Evolutionary conservation across 352 stramenopile genomes (phyloP), one percentile per base, ranked within the genome.

Genomic region (Phytophthora sp.): DNA sequence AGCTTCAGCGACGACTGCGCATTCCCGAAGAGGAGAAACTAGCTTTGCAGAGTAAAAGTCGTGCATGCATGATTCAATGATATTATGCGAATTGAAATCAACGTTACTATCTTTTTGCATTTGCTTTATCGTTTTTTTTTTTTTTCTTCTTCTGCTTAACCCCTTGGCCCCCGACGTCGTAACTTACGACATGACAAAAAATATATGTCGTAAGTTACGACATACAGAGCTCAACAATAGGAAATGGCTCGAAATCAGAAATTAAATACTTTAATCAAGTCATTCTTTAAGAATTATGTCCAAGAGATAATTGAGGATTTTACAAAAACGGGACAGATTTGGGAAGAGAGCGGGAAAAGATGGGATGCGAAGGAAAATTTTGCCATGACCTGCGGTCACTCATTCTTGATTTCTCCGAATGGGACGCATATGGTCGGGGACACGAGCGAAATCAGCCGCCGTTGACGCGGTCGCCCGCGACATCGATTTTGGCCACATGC

Each of bases 1-100:
- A 86, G 58, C 73, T 90, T 6, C 79, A 88, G 52, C 63, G 69
- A 21, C 69, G 81, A 38, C 45, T 90, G 24, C 72, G 70, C 13
- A 62, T 69, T 11, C 69, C 88, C 1, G 79, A 88, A 45, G 81
- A 86, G 36, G 79, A 88, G 51, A 90, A 88, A 46, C 54, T 84
- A 23, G 79, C 75, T 38, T 67, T 88, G 39, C 71, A 86, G 23
- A 70, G 63, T 44, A 89, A 88, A 67, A 88, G 78, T 60, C 79
- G 79, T 63, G 72, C 70, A 2, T 89, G 81, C 53, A 57, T 47
- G 16, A 30, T 88, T 33, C 81, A 89, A 71, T 89, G 68, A 20
- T 20, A 76, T 52, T 4, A 12, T 36, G 35, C 31, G 42, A n/a
- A n/a, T 21, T n/a, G 44, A 51, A 9, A 21, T 29, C 13, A 5